Conservation (phyloP, 331 rosid genomes). For the Acacia concinna region DNA sequence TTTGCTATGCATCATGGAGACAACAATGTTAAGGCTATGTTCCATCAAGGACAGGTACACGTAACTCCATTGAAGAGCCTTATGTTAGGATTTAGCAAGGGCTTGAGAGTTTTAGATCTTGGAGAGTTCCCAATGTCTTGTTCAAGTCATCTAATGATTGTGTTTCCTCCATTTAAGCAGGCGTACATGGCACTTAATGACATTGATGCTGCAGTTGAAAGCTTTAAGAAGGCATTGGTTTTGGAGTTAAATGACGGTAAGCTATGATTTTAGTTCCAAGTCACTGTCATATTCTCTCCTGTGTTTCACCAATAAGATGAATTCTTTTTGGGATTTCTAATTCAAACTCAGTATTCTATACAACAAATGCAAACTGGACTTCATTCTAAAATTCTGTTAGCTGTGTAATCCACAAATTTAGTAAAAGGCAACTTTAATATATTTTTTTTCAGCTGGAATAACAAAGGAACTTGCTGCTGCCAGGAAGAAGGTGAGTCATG, state of each 20-base stretch:
- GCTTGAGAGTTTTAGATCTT: neutral
- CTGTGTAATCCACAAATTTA: neutral
- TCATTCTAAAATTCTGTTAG: neutral
- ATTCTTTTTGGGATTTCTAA: neutral
- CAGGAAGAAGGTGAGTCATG: slow-evolving; percentile 62
- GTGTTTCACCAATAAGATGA: neutral
- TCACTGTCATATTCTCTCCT: neutral
- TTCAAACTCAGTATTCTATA: neutral
- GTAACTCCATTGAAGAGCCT: slow-evolving; percentile 33
- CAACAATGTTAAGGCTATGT: slow-evolving; percentile 87
- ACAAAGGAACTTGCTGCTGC: slow-evolving; percentile 77
- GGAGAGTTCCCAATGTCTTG: neutral
- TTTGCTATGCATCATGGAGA: slow-evolving; percentile 94
- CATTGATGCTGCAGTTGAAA: slow-evolving; percentile 86
- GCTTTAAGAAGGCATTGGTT: slow-evolving; percentile 70
- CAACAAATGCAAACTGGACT: neutral
- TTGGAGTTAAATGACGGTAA: slow-evolving; percentile 91
- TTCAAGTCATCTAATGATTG: slow-evolving; percentile 1
- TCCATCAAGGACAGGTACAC: slow-evolving; percentile 93
- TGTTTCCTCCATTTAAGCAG: slow-evolving; percentile 44
- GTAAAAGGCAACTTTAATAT: slow-evolving; percentile 11
- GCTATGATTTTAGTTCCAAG: slow-evolving; percentile 26
- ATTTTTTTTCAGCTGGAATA: slow-evolving; percentile 69
- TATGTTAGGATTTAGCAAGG: neutral
- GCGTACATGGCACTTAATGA: slow-evolving; percentile 83